Percentiles rank a stretch among this genome's conserved stretches.
Evolutionary conservation across 176 grass and related monocot genomes (phyloP).

Genomic region (Ensete ventricosum): DNA sequence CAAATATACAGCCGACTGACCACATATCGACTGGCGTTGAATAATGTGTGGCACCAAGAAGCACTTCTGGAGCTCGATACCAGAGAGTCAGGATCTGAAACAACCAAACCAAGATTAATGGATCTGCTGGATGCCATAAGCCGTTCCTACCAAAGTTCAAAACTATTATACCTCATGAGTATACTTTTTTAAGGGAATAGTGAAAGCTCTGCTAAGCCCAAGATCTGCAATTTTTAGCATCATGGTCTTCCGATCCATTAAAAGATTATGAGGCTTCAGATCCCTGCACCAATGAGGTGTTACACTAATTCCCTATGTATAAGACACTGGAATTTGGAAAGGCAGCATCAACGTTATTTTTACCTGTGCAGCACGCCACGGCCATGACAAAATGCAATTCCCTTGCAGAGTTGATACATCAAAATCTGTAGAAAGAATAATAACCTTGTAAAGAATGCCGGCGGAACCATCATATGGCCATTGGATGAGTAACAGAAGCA

Average conservation of each 20-base stretch:
- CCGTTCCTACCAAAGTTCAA: no score
- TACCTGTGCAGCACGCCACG: slow-evolving; percentile 76
- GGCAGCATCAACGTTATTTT: not conserved
- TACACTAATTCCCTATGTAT: not conserved
- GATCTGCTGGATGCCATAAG: no score
- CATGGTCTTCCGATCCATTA: slow-evolving; percentile 92
- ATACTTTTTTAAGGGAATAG: slow-evolving; percentile 74
- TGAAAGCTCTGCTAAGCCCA: slow-evolving; percentile 73
- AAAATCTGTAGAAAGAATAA: slow-evolving; percentile 46
- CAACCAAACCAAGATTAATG: not conserved
- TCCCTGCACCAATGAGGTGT: slow-evolving; percentile 23
- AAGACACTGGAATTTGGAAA: not conserved
- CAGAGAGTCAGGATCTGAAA: slow-evolving; percentile 86
- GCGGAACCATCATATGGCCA: no score
- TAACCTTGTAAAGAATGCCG: not conserved
- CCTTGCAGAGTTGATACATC: slow-evolving; percentile 93
- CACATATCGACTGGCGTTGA: slow-evolving; percentile 86
- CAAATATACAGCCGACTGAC: slow-evolving; percentile 93
- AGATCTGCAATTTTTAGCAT: slow-evolving; percentile 86
- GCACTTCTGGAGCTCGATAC: slow-evolving; percentile 89
- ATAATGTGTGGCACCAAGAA: slow-evolving; percentile 74
- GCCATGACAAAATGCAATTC: slow-evolving; percentile 69
- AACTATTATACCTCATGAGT: slow-evolving; percentile 61
- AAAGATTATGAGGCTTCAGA: slow-evolving; percentile 86
- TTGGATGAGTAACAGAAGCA: no score